Evolutionary conservation across 148 eudicot species (phyloP).

Genomic region (Cornus suecica): DNA sequence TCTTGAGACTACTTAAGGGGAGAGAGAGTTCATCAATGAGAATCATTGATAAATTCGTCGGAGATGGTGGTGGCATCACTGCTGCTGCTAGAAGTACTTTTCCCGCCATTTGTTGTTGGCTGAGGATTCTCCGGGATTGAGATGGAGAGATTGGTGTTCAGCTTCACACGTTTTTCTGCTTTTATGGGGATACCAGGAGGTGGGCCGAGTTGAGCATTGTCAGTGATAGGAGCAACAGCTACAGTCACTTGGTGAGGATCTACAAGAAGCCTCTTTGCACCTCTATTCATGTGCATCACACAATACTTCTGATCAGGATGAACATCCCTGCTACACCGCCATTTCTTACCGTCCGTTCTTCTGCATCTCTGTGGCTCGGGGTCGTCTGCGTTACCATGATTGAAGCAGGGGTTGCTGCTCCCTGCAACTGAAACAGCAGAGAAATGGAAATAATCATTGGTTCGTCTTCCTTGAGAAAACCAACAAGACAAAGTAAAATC

Average conservation of each 20-base stretch:
- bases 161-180: background rate
- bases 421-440: background rate
- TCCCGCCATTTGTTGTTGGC: background rate
- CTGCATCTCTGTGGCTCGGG: slow-evolving; percentile 36
- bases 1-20: slow-evolving; percentile 3
- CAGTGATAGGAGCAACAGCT: background rate
- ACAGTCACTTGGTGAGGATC: slow-evolving; percentile 3
- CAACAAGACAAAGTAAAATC: background rate
- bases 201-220: background rate
- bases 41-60: slow-evolving; percentile 21
- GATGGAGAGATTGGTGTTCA: slow-evolving; percentile 25
- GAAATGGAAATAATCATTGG: background rate
- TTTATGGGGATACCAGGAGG: slow-evolving; percentile 12
- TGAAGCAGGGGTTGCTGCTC: background rate
- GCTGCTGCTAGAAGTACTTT: slow-evolving; percentile 4
- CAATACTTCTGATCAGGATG: slow-evolving; percentile 48
- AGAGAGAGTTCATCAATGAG: slow-evolving; percentile 12
- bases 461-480: background rate
- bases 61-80: slow-evolving; percentile 40
- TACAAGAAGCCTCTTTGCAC: slow-evolving; percentile 27
- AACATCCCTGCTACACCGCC: slow-evolving; percentile 45
- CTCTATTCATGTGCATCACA: slow-evolving; percentile 44
- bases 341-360: slow-evolving; percentile 63
- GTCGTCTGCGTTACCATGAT: background rate
- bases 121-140: slow-evolving; percentile 17